Evolutionary conservation across 805 yeast species (phyloP).

Genomic region (Kazachstania psychrophila): DNA sequence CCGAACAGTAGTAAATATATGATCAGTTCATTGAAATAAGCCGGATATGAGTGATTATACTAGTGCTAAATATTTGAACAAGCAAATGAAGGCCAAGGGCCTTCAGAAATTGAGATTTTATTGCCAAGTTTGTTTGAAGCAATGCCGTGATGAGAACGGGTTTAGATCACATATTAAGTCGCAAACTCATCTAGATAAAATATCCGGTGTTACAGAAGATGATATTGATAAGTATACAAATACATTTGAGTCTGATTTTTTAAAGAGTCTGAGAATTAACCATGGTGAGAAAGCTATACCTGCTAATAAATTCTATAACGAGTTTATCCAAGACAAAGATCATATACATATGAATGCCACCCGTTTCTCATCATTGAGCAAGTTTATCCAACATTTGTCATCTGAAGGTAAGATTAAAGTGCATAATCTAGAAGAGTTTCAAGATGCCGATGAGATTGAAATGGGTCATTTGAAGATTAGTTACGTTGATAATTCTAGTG

Average conservation of each 20-base stretch:
- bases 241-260: slow-evolving; percentile 54
- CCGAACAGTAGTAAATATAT: too few species aligned
- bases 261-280: slow-evolving; percentile 47
- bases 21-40: too few species aligned
- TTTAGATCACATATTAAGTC: slow-evolving; percentile 81
- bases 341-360: slow-evolving; percentile 93
- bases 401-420: slow-evolving; percentile 48
- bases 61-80: slow-evolving; percentile 61
- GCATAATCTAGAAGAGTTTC: slow-evolving; percentile 32
- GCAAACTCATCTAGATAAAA: slow-evolving; percentile 61
- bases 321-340: slow-evolving; percentile 69
- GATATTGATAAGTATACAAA: slow-evolving; percentile 52
- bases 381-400: slow-evolving; percentile 56
- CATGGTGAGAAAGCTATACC: slow-evolving; percentile 78
- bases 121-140: slow-evolving; percentile 87
- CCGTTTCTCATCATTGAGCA: slow-evolving; percentile 59
- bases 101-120: slow-evolving; percentile 79
- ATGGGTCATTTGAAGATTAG: slow-evolving; percentile 38
- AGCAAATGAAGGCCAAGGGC: slow-evolving; percentile 72
- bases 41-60: slow-evolving; percentile 48
- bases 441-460: slow-evolving; percentile 25
- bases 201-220: slow-evolving; percentile 38
- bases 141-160: slow-evolving; percentile 94
- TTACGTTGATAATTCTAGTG: slow-evolving; percentile 48
- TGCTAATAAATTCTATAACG: slow-evolving; percentile 84